These are phyloP conservation scores for Allomyces javanicus DNA, from an alignment of 192 early-diverging fungal genomes.

Conservation along the genomic window DNA sequence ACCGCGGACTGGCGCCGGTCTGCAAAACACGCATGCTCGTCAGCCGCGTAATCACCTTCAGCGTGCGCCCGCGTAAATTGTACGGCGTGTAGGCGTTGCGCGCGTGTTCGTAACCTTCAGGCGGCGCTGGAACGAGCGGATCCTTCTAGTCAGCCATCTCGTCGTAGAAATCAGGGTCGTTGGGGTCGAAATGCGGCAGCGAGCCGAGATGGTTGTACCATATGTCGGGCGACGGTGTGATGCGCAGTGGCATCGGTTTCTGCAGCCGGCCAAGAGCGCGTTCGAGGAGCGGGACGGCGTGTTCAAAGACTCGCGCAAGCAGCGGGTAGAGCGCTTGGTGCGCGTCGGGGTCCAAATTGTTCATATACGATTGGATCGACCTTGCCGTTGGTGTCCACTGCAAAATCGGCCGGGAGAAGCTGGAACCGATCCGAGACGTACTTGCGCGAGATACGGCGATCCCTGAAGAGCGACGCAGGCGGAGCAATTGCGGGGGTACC, in stretches of 20 bases:
- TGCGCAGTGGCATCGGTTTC: neutral
- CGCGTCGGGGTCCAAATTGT: slow-evolving; percentile 41
- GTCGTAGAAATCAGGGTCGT: neutral
- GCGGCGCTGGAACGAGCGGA: neutral
- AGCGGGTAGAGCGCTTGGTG: slow-evolving; percentile 25
- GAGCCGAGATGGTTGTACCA: slow-evolving; percentile 7
- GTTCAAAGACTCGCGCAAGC: slow-evolving; percentile 25
- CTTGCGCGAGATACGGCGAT: neutral
- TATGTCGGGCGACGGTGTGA: neutral
- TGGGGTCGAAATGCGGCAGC: neutral
- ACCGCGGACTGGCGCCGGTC: slow-evolving; percentile 27
- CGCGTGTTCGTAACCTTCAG: neutral
- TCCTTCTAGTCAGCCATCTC: neutral
- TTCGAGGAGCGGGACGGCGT: slow-evolving; percentile 46
- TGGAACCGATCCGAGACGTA: slow-evolving; percentile 13
- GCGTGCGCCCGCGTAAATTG: neutral
- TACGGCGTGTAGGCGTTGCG: neutral
- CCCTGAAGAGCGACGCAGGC: neutral
- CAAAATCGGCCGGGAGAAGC: slow-evolving; percentile 49
- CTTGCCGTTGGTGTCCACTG: slow-evolving; percentile 22
- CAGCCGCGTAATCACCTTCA: slow-evolving; percentile 43
- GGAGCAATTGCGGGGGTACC: neutral
- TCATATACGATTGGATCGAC: slow-evolving; percentile 44
- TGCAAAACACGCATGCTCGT: slow-evolving; percentile 45
- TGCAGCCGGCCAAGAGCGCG: slow-evolving; percentile 7